Base-by-base conservation (phyloP, 441 rosid species). In the Populus hybrid region DNA sequence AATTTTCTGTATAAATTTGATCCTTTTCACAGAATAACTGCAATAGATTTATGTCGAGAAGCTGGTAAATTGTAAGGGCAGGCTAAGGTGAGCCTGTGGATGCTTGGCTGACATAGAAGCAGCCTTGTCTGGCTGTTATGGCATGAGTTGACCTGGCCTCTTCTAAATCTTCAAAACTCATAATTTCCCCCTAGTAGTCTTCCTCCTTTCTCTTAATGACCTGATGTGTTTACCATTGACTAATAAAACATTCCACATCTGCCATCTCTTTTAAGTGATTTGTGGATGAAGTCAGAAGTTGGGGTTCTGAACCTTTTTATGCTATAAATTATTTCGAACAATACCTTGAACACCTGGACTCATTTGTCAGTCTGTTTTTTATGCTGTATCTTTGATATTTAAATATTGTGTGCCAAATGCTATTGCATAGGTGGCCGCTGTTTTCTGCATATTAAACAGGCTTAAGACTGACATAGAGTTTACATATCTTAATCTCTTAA, bases 131-230 rank as follows among this genome's bases (percentile, higher is more conserved):
- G 2, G 61, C 21, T 53, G n/a, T 53, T 53, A 1, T 18, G 61
- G 61, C 61, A 66, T 28, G 69, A 66, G 69, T 66, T 66, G 61
- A 53, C 61, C 34, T 66, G 30, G 69, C 36, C 69, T 66, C 69
- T 28, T 66, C 69, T 7, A 8, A 24, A 66, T 8, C 69, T 26
- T 66, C 36, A 26, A 2, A 28, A 26, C 7, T 53, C 0, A 53
- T 53, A 9, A 53, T 53, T 65, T 0, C 67, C 68, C 26, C 71
- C 24, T 5, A 18, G 19, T 30, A 69, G 40, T 69, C 10, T 69
- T 69, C 71, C 71, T 1, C 6, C 50, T 69, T n/a, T 69, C 38
- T 35, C 18, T 5, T 32, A 1, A 69, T 69, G 71, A 18, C 50
- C 24, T 18, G 24, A 38, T 18, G 11, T 69, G 11, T 35, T 38